Conservation (phyloP, 352 stramenopile genomes). For the Phytopythium vexans region DNA sequence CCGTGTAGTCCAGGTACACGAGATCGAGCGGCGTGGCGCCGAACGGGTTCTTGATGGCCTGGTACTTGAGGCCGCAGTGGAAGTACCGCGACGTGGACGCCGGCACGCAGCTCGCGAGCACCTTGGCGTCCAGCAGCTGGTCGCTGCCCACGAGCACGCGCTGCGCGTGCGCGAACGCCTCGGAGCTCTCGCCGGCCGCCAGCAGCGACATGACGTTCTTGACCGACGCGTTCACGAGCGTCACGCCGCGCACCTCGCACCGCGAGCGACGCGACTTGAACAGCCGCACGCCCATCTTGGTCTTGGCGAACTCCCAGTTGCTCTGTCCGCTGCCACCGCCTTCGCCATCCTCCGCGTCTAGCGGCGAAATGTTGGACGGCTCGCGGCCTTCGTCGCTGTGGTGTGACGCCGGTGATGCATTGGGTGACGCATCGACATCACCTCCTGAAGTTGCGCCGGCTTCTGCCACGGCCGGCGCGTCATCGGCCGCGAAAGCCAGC, state of each 20-base stretch:
- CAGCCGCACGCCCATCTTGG: slow-evolving; percentile 70
- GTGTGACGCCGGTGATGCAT: too few relatives aligned
- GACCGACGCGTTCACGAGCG: slow-evolving; percentile 72
- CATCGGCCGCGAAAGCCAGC: slow-evolving; percentile 58
- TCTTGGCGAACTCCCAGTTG: slow-evolving; percentile 50
- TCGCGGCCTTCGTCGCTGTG: slow-evolving; percentile 16
- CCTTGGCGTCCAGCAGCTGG: slow-evolving; percentile 61
- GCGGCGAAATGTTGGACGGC: slow-evolving; percentile 25
- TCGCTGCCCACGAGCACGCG: slow-evolving; percentile 56
- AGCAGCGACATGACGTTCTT: slow-evolving; percentile 83
- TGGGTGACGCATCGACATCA: neutral
- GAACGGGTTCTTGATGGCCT: slow-evolving; percentile 82
- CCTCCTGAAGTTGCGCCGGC: slow-evolving; percentile 3
- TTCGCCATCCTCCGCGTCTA: slow-evolving; percentile 15
- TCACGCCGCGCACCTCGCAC: slow-evolving; percentile 71
- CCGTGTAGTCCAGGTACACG: slow-evolving; percentile 84
- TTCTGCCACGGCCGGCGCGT: slow-evolving; percentile 1
- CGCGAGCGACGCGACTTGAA: slow-evolving; percentile 66
- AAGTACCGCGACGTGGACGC: slow-evolving; percentile 60
- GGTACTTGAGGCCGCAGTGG: slow-evolving; percentile 82
- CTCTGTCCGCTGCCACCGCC: slow-evolving; percentile 4
- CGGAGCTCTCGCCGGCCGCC: slow-evolving; percentile 42
- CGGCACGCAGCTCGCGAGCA: slow-evolving; percentile 63
- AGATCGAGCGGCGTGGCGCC: slow-evolving; percentile 58
- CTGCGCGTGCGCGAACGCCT: slow-evolving; percentile 59